Conservation (phyloP, 768 basidiomycete genomes). For the Lentinula raphanica region DNA sequence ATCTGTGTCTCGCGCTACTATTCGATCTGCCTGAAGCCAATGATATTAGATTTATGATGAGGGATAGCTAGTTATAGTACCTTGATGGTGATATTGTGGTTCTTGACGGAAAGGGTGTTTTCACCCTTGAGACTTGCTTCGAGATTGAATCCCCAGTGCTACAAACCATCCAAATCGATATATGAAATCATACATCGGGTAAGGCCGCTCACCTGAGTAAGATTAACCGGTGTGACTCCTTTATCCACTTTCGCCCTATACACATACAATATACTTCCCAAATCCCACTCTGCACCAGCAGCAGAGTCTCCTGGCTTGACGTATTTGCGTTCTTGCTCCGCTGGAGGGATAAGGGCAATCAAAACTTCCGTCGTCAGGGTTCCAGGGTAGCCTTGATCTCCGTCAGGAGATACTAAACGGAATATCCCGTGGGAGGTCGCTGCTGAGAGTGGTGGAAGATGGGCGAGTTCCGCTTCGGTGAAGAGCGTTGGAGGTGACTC, state of each 20-base stretch:
- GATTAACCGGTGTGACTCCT: conserved; percentile 64
- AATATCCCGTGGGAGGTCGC: conserved; percentile 44
- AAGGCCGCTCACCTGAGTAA: conserved; percentile 55
- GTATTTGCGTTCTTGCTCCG: conserved; percentile 20
- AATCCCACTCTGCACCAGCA: conserved; percentile 32
- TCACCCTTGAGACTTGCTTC: conserved; percentile 54
- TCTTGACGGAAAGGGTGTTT: conserved; percentile 44
- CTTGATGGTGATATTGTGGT: conserved; percentile 40
- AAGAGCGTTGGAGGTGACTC: conserved; percentile 46
- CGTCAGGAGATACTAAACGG: conserved; percentile 51
- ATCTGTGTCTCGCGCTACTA: conserved; percentile 45
- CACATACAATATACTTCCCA: conserved; percentile 64
- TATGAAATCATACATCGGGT: not conserved
- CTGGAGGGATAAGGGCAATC: conserved; percentile 40
- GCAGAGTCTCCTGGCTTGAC: conserved; percentile 23
- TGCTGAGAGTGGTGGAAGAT: conserved; percentile 27
- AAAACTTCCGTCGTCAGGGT: conserved; percentile 55
- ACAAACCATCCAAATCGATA: conserved; percentile 1
- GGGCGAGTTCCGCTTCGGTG: conserved; percentile 44
- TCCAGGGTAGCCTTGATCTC: conserved; percentile 71
- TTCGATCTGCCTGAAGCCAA: conserved; percentile 43
- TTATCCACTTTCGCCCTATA: conserved; percentile 68
- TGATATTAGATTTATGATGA: too few relatives aligned
- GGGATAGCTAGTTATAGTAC: too few relatives aligned
- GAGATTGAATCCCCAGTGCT: conserved; percentile 85